Conservation (phyloP, 495 filamentous ascomycete genomes). For the Coniosporium apollinis region DNA sequence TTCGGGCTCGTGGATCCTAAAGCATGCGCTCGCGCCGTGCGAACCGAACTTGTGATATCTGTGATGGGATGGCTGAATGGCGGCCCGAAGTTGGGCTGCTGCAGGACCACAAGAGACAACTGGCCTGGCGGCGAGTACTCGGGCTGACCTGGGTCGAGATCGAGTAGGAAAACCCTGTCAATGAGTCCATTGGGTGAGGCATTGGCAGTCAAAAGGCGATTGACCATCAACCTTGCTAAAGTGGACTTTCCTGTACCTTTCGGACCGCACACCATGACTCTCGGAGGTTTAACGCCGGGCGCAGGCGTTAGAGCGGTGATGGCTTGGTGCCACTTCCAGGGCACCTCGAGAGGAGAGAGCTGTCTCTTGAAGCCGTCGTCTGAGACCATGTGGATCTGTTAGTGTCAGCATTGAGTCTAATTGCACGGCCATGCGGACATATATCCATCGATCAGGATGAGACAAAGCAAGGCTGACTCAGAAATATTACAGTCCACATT, state of each 20-base stretch:
- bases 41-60: slow-evolving; percentile 18
- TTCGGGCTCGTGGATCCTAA: slow-evolving; percentile 55
- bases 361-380: slow-evolving; percentile 6
- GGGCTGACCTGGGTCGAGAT: slow-evolving; percentile 72
- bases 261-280: slow-evolving; percentile 53
- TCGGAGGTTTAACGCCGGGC: slow-evolving; percentile 22
- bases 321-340: neutral
- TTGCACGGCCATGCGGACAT: too few species aligned
- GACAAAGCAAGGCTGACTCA: too few species aligned
- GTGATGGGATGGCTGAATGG: slow-evolving; percentile 53
- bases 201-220: slow-evolving; percentile 44
- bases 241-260: slow-evolving; percentile 81
- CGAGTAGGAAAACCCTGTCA: slow-evolving; percentile 44
- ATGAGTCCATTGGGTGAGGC: slow-evolving; percentile 10
- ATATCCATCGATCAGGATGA: too few species aligned
- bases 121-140: slow-evolving; percentile 67
- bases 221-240: slow-evolving; percentile 58
- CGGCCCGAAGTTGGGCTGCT: slow-evolving; percentile 50
- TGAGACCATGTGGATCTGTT: too few species aligned
- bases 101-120: slow-evolving; percentile 50
- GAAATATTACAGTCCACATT: too few species aligned
- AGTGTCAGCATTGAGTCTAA: too few species aligned
- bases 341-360: slow-evolving; percentile 5
- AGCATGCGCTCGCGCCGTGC: slow-evolving; percentile 47
- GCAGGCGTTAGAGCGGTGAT: neutral